A percentile compares a stretch with the other conserved stretches of the same genome.
phyloP scores from a whole-genome alignment of 352 stramenopile genomes.

The Pythium plurisporium region DNA sequence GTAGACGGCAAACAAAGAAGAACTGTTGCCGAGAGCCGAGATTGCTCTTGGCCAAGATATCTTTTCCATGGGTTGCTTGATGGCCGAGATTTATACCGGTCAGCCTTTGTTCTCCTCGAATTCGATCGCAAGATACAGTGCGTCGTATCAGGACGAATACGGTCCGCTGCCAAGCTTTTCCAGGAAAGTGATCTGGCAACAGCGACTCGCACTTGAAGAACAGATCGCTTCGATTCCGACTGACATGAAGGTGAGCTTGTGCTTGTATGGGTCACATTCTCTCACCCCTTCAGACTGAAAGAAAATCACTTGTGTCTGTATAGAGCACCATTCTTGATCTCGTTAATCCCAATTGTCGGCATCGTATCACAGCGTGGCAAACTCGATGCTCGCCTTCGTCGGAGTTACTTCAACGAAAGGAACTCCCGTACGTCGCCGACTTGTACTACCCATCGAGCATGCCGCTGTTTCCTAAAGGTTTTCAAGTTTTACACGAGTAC shows the following conservation, averaged over 20 bases:
- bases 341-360: slow-evolving; percentile 14
- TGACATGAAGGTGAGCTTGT: slow-evolving; percentile 40
- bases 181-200: not conserved
- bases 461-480: slow-evolving; percentile 39
- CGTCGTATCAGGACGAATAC: slow-evolving; percentile 9
- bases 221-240: slow-evolving; percentile 28
- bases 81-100: slow-evolving; percentile 61
- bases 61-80: slow-evolving; percentile 65
- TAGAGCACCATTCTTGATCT: slow-evolving; percentile 14
- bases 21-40: not conserved
- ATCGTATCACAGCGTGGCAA: slow-evolving; percentile 19
- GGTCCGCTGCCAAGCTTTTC: not conserved
- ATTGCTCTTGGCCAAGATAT: slow-evolving; percentile 25
- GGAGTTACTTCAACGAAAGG: not conserved
- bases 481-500: slow-evolving; percentile 48
- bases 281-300: not conserved
- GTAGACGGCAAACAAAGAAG: not conserved
- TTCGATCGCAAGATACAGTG: slow-evolving; percentile 40
- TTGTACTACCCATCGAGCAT: not conserved
- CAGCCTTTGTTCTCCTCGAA: slow-evolving; percentile 52
- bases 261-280: not conserved
- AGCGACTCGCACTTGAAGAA: not conserved
- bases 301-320: not conserved
- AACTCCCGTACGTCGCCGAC: not conserved
- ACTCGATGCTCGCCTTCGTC: not conserved